These are phyloP conservation scores for Periconia macrospinosa DNA, from an alignment of 2,329 filamentous ascomycete genomes.

Conservation along the genomic window DNA sequence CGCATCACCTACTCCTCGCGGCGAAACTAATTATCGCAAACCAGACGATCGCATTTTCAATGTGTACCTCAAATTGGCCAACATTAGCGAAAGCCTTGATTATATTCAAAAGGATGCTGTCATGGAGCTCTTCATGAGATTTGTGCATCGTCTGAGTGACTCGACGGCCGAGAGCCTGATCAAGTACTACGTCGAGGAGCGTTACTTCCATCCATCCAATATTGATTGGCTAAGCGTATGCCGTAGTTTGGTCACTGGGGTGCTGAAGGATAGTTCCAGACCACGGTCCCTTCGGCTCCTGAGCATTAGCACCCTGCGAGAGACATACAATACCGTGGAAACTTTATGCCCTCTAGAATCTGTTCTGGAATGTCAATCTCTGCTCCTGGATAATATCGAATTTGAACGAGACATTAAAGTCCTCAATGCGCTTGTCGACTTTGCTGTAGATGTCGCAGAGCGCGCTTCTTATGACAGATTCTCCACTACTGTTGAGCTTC, in stretches of 20 bases:
- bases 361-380: conserved; percentile 61
- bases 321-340: conserved; percentile 53
- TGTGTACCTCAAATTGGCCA: conserved; percentile 31
- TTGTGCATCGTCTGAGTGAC: conserved; percentile 66
- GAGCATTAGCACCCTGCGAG: conserved; percentile 61
- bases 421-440: conserved; percentile 65
- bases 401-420: conserved; percentile 67
- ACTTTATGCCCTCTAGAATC: conserved; percentile 61
- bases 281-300: conserved; percentile 65
- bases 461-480: conserved; percentile 63
- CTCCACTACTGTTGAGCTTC: conserved; percentile 49
- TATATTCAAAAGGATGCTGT: conserved; percentile 68
- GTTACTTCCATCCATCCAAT: conserved; percentile 73
- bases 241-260: conserved; percentile 60
- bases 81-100: conserved; percentile 43
- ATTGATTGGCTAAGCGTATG: conserved; percentile 68
- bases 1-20: conserved; percentile 1
- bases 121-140: conserved; percentile 66
- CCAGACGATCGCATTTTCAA: conserved; percentile 28
- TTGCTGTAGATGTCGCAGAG: conserved; percentile 67
- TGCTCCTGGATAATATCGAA: conserved; percentile 63
- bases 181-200: conserved; percentile 68
- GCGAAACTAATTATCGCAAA: conserved; percentile 16
- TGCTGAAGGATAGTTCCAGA: conserved; percentile 64
- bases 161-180: conserved; percentile 66